Evolutionary conservation across 2,329 filamentous ascomycete species (phyloP).

Genomic region (Trichophyton verrucosum): DNA sequence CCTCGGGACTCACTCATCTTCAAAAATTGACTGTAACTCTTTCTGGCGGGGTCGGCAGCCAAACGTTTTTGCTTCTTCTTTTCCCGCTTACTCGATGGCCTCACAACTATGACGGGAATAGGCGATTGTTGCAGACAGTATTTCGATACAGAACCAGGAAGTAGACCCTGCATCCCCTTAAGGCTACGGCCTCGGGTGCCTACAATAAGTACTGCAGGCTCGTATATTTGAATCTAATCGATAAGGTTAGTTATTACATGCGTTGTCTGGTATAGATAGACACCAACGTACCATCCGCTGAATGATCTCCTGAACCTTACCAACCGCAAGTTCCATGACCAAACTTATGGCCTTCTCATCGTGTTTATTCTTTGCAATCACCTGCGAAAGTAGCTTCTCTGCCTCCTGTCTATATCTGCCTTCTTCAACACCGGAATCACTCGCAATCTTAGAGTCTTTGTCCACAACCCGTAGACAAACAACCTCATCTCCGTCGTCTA

Average conservation of each 20-base stretch:
- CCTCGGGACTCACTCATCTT: constrained; percentile 46
- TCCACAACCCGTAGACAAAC: constrained; percentile 82
- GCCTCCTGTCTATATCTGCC: constrained; percentile 67
- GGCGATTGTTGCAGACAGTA: constrained; percentile 91
- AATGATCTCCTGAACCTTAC: constrained; percentile 81
- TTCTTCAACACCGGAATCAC: constrained; percentile 48
- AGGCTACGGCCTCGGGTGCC: constrained; percentile 76
- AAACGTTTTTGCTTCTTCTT: constrained; percentile 82
- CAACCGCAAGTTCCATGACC: constrained; percentile 74
- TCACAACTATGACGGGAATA: constrained; percentile 83
- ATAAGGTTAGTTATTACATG: constrained; percentile 9
- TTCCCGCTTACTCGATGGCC: constrained; percentile 72
- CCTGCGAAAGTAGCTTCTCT: constrained; percentile 57
- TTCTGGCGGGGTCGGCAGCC: constrained; percentile 60
- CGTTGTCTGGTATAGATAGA: neutral
- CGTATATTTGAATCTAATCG: constrained; percentile 71
- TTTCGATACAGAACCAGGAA: constrained; percentile 83
- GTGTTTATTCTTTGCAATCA: constrained; percentile 66
- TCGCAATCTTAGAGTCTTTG: constrained; percentile 60
- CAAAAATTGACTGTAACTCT: constrained; percentile 67
- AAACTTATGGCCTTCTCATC: constrained; percentile 71
- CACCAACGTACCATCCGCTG: constrained; percentile 60
- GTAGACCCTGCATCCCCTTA: constrained; percentile 71
- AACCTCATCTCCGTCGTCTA: constrained; percentile 87
- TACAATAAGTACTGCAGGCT: constrained; percentile 81